Conservation (phyloP, 208 protist genomes). For the Wallacemonas sp. region DNA sequence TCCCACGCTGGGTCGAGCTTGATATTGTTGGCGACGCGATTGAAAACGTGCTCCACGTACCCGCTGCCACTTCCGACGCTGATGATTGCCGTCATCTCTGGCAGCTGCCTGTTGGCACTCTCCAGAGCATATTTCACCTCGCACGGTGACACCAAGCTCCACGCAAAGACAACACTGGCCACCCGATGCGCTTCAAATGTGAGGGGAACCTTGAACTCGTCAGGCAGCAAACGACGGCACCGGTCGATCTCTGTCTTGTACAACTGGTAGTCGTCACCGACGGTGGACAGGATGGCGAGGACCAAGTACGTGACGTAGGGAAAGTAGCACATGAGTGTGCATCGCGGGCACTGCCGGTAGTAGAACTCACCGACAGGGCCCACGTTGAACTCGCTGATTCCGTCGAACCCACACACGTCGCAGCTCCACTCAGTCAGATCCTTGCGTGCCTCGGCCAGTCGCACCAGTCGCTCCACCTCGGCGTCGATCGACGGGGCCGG, state of each 20-base stretch:
- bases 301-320: conserved; percentile 84
- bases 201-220: conserved; percentile 81
- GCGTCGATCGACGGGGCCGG: conserved; percentile 34
- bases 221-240: conserved; percentile 61
- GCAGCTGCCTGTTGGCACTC: conserved; percentile 43
- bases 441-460: conserved; percentile 36
- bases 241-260: conserved; percentile 82
- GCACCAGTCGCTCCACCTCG: conserved; percentile 60
- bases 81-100: conserved; percentile 58
- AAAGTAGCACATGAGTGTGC: conserved; percentile 82
- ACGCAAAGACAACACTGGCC: conserved; percentile 75
- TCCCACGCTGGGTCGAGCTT: conserved; percentile 30
- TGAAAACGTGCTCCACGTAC: conserved; percentile 91
- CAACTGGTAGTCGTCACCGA: conserved; percentile 85
- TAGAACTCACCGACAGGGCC: conserved; percentile 66
- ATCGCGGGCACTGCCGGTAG: conserved; percentile 76
- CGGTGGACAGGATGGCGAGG: conserved; percentile 46
- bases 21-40: conserved; percentile 73
- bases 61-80: conserved; percentile 83
- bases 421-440: conserved; percentile 66
- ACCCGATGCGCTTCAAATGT: conserved; percentile 86
- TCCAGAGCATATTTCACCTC: conserved; percentile 75
- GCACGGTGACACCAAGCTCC: conserved; percentile 78
- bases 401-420: conserved; percentile 69
- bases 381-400: conserved; percentile 57